Evolutionary conservation across 176 grass and related monocot genomes (phyloP), one percentile per base, ranked within the genome.

Genomic region (Oryza brachyantha): DNA sequence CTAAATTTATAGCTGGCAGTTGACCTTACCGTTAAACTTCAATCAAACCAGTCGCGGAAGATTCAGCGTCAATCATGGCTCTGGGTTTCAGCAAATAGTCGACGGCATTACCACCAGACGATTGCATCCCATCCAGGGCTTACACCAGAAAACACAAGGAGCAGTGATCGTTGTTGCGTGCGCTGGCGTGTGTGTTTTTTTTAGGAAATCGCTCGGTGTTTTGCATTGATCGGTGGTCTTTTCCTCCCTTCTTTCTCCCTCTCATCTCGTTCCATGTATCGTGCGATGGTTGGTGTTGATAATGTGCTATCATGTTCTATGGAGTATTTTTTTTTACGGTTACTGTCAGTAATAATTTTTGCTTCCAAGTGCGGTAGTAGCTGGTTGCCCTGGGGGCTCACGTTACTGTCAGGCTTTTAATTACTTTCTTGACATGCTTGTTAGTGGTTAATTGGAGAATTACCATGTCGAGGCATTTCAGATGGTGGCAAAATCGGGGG

Each of bases 341-440:
- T 52, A 52, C 48, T 52, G 48, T 52, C 48, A 19, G 48, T 52
- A 21, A 52, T 41, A 41, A 8, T 9, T 22, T n/a, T 45, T 19
- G 26, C 6, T 72, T 60, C 17, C 38, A 16, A 46, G 81, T 84
- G 81, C 25, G 63, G 43, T 50, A 12, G 50, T 68, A 28, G 32
- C 34, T 79, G 66, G 48, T n/a, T 52, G 43, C 1, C 12, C 2
- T 9, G 16, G 3, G 1, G 46, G 48, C 1, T 48, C 5, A 52
- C 39, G 67, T 70, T 75, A 50, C 81, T 54, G 28, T 74, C 69
- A 63, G 7, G 10, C 52, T 41, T 79, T 79, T n/a, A n/a, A n/a
- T n/a, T 46, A 21, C 7, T 65, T 58, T 55, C 34, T 75, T 59
- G 21, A 13, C 42, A 42, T 59, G 28, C 29, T 8, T 74, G 4